Conservation (phyloP, 768 basidiomycete species). For the Lyophyllum shimeji region DNA sequence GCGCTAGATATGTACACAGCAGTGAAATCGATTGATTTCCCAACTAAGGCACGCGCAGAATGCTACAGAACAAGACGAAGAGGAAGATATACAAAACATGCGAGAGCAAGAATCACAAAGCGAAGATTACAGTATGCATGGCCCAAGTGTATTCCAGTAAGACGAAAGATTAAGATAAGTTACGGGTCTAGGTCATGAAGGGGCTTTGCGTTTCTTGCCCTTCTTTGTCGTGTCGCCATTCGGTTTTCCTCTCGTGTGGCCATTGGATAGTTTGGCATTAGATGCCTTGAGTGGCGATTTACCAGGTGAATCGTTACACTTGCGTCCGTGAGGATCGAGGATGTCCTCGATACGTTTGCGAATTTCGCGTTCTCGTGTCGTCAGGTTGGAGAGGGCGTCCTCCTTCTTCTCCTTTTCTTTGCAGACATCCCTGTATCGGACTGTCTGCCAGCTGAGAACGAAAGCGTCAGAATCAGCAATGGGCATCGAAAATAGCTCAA, state of each 20-base stretch:
- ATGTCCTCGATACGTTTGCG: conserved; percentile 78
- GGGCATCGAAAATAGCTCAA: neutral
- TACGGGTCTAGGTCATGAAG: conserved; percentile 27
- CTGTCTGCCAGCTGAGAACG: conserved; percentile 68
- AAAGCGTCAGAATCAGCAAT: conserved; percentile 4
- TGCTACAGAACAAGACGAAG: conserved; percentile 8
- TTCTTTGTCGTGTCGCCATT: conserved; percentile 51
- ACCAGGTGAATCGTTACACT: conserved; percentile 30
- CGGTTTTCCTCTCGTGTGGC: conserved; percentile 40
- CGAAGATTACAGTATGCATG: conserved; percentile 4
- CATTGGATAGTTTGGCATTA: conserved; percentile 44
- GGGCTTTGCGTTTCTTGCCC: conserved; percentile 56
- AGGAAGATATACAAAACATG: conserved; percentile 3
- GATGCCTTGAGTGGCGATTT: conserved; percentile 34
- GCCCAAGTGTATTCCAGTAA: neutral
- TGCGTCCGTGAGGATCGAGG: conserved; percentile 46
- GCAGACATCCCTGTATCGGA: conserved; percentile 68
- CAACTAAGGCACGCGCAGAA: conserved; percentile 3
- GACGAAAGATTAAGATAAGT: conserved; percentile 28
- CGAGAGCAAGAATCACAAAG: conserved; percentile 9
- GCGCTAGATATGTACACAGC: conserved; percentile 2
- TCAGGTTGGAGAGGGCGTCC: conserved; percentile 62
- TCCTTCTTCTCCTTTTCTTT: conserved; percentile 80
- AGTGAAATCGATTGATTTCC: conserved; percentile 11
- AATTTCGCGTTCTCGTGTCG: conserved; percentile 74